phyloP scores from a whole-genome alignment of 768 basidiomycete genomes.

The Xerocomus spinulosus region DNA sequence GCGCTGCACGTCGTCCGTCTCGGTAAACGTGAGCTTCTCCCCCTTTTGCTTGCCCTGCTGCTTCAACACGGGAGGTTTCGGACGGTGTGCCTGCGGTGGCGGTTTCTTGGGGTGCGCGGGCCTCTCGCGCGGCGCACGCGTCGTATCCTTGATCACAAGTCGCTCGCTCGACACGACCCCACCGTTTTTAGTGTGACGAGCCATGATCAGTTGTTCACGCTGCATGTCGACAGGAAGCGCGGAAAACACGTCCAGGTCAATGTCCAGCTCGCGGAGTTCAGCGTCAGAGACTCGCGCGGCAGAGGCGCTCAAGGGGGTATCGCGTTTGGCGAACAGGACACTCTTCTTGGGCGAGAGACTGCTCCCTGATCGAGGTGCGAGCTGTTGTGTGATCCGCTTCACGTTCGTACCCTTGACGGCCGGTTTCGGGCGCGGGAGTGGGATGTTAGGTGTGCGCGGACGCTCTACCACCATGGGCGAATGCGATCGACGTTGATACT shows the following conservation, averaged over 20 bases:
- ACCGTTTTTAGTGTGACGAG: slow-evolving; percentile 45
- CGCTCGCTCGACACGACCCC: slow-evolving; percentile 36
- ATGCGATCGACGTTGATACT: slow-evolving; percentile 58
- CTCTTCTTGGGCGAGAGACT: slow-evolving; percentile 36
- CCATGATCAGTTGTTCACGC: slow-evolving; percentile 65
- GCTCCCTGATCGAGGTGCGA: slow-evolving; percentile 52
- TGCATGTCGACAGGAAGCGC: slow-evolving; percentile 63
- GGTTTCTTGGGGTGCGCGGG: slow-evolving; percentile 41
- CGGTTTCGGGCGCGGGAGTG: slow-evolving; percentile 10
- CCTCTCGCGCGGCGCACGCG: slow-evolving; percentile 28
- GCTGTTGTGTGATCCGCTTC: slow-evolving; percentile 58
- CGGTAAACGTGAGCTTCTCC: slow-evolving; percentile 55
- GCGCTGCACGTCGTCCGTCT: slow-evolving; percentile 67
- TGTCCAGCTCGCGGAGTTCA: slow-evolving; percentile 58
- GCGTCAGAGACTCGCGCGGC: slow-evolving; percentile 45
- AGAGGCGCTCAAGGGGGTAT: slow-evolving; percentile 23
- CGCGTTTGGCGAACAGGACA: slow-evolving; percentile 35
- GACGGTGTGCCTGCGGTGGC: slow-evolving; percentile 51
- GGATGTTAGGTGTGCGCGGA: background rate
- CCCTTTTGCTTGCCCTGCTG: slow-evolving; percentile 48
- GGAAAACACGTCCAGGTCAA: slow-evolving; percentile 71
- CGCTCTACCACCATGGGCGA: slow-evolving; percentile 38
- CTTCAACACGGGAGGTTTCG: slow-evolving; percentile 48
- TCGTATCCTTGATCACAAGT: slow-evolving; percentile 43
- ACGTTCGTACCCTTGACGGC: slow-evolving; percentile 40